Evolutionary conservation across 2,329 filamentous ascomycete genomes (phyloP).

Genomic region (Phaeosphaeriaceae sp.): DNA sequence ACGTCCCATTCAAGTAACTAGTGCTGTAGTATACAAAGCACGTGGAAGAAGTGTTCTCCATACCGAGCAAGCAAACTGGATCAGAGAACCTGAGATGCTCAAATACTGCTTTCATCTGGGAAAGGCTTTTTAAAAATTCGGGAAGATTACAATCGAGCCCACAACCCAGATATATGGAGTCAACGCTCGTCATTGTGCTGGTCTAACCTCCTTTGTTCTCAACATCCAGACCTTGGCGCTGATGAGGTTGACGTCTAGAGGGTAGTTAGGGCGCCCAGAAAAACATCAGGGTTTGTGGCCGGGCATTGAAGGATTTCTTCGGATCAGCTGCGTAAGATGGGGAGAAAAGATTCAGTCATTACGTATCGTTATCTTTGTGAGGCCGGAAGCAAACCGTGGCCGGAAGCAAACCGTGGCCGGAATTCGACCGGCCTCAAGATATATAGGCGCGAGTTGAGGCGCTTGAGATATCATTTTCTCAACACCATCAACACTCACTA

Average conservation of each 20-base stretch:
- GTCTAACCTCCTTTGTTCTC: not conserved
- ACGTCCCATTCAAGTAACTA: no score
- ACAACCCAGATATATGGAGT: no score
- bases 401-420: conserved; percentile 44
- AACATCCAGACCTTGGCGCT: conserved; percentile 20
- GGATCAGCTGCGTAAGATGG: conserved; percentile 12
- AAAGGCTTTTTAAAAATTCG: no score
- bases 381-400: conserved; percentile 44
- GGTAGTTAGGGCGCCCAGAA: not conserved
- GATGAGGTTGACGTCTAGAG: conserved; percentile 12
- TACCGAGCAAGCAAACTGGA: no score
- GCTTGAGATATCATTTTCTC: conserved; percentile 12
- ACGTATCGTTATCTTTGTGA: conserved; percentile 46
- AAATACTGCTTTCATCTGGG: no score
- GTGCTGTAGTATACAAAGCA: no score
- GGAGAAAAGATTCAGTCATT: conserved; percentile 41
- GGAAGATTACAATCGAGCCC: no score
- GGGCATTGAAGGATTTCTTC: conserved; percentile 13
- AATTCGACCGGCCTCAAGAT: conserved; percentile 41
- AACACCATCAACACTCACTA: conserved; percentile 4
- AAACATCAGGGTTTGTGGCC: conserved; percentile 2
- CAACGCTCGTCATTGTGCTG: not conserved
- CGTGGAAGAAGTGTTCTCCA: no score
- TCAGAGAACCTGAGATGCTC: no score
- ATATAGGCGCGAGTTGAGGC: conserved; percentile 43